Evolutionary conservation across 306 rosid genomes (phyloP).

Genomic region (Lithocarpus polystachyus): DNA sequence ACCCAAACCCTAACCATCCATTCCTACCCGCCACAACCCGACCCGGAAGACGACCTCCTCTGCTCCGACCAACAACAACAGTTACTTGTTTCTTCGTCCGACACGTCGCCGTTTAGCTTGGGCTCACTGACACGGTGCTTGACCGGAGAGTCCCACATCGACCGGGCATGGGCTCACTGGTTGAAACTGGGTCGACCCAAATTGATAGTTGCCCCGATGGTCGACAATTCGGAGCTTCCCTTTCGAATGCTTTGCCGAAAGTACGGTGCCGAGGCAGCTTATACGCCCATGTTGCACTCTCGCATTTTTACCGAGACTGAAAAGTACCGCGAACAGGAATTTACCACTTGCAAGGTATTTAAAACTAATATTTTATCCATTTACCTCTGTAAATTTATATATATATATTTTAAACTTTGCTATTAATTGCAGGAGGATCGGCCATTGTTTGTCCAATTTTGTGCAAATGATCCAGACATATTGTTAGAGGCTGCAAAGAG

Average conservation of each 20-base stretch:
- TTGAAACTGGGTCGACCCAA: conserved; percentile 77
- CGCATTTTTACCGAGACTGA: conserved; percentile 63
- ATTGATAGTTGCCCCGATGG: conserved; percentile 90
- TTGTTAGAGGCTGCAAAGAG: conserved; percentile 77
- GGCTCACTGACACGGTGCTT: conserved; percentile 34
- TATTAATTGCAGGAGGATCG: conserved; percentile 58
- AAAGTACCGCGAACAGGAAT: conserved; percentile 77
- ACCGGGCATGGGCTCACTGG: conserved; percentile 93
- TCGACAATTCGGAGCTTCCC: conserved; percentile 92
- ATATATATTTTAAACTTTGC: not conserved
- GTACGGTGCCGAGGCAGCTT: conserved; percentile 72
- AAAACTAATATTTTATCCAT: not conserved
- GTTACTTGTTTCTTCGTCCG: not conserved
- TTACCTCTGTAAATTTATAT: not conserved
- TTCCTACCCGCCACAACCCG: conserved; percentile 27
- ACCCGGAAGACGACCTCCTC: conserved; percentile 31
- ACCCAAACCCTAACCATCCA: conserved; percentile 13
- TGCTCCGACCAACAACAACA: conserved; percentile 29
- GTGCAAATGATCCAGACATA: conserved; percentile 82
- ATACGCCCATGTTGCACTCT: conserved; percentile 63
- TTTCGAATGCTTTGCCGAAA: conserved; percentile 89
- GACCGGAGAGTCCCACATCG: conserved; percentile 45
- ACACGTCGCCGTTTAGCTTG: conserved; percentile 8
- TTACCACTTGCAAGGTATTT: conserved; percentile 76
- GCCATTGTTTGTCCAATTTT: conserved; percentile 90